Evolutionary conservation across 257 asterid genomes (phyloP).

Genomic region (Solanum stenotomum): DNA sequence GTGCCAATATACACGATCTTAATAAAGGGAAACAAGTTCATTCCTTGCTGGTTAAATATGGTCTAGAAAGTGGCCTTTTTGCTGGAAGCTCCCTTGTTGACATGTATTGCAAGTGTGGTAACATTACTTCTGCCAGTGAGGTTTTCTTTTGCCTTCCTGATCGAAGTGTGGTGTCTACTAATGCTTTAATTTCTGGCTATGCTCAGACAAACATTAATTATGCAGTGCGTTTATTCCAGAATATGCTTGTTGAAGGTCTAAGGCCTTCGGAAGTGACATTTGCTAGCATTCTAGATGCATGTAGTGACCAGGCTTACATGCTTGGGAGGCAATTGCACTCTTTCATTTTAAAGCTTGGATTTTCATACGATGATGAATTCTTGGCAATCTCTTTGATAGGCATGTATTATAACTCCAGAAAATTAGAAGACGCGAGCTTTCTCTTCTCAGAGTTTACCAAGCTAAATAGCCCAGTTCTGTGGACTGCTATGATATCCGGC

Average conservation of each 20-base stretch:
- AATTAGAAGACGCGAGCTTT: conserved; percentile 29
- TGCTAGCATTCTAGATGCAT: conserved; percentile 70
- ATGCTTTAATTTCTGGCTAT: conserved; percentile 73
- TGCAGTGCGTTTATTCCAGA: conserved; percentile 37
- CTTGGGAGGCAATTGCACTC: conserved; percentile 70
- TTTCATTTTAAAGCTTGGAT: conserved; percentile 52
- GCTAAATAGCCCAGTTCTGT: conserved; percentile 61
- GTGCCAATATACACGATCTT: conserved; percentile 44
- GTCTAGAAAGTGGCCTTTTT: conserved; percentile 57
- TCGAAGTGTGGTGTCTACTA: conserved; percentile 47
- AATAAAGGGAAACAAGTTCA: conserved; percentile 64
- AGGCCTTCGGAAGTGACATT: conserved; percentile 83
- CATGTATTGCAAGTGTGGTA: conserved; percentile 84
- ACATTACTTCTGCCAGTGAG: conserved; percentile 37
- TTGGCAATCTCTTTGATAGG: conserved; percentile 68
- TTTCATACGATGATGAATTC: conserved; percentile 51
- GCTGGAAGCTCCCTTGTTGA: conserved; percentile 82
- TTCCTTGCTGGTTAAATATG: conserved; percentile 54
- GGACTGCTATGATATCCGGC: conserved; percentile 92
- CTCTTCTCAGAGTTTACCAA: conserved; percentile 73
- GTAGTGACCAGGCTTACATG: conserved; percentile 21
- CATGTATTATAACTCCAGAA: conserved; percentile 52
- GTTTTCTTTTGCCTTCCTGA: conserved; percentile 59
- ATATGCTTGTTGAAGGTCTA: conserved; percentile 48
- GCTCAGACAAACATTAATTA: conserved; percentile 30